Conservation (phyloP, 805 yeast genomes). For the Ogataea wickerhamii region DNA sequence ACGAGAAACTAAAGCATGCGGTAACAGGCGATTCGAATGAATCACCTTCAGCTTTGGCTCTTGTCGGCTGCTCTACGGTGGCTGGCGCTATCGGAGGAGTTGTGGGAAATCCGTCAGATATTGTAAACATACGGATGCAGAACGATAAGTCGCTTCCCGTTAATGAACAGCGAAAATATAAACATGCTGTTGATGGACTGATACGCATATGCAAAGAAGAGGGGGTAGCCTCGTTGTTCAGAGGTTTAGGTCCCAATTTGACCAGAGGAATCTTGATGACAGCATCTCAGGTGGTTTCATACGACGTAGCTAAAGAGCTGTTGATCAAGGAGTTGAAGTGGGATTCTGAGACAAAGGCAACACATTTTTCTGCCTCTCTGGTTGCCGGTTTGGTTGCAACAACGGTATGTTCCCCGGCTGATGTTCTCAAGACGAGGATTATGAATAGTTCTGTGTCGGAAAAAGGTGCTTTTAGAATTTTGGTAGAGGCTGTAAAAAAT, state of each 20-base stretch:
- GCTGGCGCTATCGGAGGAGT: slow-evolving; percentile 83
- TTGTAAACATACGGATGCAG: slow-evolving; percentile 87
- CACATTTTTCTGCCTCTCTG: slow-evolving; percentile 77
- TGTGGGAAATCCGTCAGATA: slow-evolving; percentile 86
- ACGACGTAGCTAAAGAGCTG: slow-evolving; percentile 66
- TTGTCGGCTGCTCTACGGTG: slow-evolving; percentile 78
- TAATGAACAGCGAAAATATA: slow-evolving; percentile 66
- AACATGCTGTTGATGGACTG: slow-evolving; percentile 76
- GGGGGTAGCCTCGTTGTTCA: slow-evolving; percentile 53
- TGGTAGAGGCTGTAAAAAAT: slow-evolving; percentile 50
- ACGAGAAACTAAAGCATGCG: slow-evolving; percentile 67
- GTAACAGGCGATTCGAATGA: slow-evolving; percentile 38
- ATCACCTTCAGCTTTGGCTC: slow-evolving; percentile 52
- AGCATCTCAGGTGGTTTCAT: slow-evolving; percentile 85
- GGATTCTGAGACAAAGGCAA: slow-evolving; percentile 58
- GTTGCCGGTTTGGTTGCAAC: slow-evolving; percentile 87
- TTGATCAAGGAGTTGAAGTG: slow-evolving; percentile 48
- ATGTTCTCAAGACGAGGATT: slow-evolving; percentile 82
- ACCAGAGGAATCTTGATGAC: slow-evolving; percentile 85
- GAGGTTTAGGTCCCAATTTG: slow-evolving; percentile 77
- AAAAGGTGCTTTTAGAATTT: slow-evolving; percentile 47
- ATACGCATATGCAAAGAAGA: slow-evolving; percentile 57
- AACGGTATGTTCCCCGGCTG: slow-evolving; percentile 90
- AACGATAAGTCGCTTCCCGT: slow-evolving; percentile 71
- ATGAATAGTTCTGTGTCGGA: slow-evolving; percentile 61